phyloP scores from a whole-genome alignment of 2,329 filamentous ascomycete species.

The Macroventuria anomochaeta region DNA sequence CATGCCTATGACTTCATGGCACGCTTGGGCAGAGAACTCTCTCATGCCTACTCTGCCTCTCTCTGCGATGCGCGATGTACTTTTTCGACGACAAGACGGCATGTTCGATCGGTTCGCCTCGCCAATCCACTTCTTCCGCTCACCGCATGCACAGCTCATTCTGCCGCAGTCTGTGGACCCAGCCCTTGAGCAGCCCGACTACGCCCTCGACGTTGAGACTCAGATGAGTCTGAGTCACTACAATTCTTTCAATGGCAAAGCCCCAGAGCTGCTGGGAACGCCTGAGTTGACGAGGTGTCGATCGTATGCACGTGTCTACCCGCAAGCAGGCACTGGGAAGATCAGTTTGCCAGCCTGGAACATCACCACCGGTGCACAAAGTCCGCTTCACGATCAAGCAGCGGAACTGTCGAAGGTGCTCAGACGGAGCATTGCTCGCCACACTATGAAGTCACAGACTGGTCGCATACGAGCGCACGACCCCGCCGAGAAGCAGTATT shows the following conservation, averaged over 20 bases:
- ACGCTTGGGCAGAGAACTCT: conserved; percentile 31
- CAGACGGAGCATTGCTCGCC: conserved; percentile 49
- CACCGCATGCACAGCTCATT: conserved; percentile 44
- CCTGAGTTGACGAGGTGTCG: conserved; percentile 39
- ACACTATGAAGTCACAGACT: conserved; percentile 33
- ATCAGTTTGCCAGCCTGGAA: conserved; percentile 52
- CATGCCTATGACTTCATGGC: conserved; percentile 37
- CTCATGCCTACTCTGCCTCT: conserved; percentile 40
- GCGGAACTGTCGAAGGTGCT: conserved; percentile 51
- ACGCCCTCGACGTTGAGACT: conserved; percentile 39
- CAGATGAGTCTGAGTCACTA: conserved; percentile 41
- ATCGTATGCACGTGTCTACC: conserved; percentile 51
- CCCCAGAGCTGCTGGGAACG: conserved; percentile 16
- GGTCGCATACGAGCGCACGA: conserved; percentile 35
- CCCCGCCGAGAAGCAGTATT: conserved; percentile 35
- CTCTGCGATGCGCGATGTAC: conserved; percentile 40
- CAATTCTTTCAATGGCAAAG: conserved; percentile 25
- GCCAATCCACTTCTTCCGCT: conserved; percentile 59
- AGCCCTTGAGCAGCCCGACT: conserved; percentile 32
- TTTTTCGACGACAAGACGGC: conserved; percentile 53
- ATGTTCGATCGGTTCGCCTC: conserved; percentile 60
- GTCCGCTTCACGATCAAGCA: conserved; percentile 50
- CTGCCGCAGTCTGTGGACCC: conserved; percentile 34
- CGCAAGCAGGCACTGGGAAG: conserved; percentile 46
- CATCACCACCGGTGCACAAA: conserved; percentile 49